Conservation (phyloP, 192 early-diverging fungal genomes). For the Umbelopsis ramanniana region DNA sequence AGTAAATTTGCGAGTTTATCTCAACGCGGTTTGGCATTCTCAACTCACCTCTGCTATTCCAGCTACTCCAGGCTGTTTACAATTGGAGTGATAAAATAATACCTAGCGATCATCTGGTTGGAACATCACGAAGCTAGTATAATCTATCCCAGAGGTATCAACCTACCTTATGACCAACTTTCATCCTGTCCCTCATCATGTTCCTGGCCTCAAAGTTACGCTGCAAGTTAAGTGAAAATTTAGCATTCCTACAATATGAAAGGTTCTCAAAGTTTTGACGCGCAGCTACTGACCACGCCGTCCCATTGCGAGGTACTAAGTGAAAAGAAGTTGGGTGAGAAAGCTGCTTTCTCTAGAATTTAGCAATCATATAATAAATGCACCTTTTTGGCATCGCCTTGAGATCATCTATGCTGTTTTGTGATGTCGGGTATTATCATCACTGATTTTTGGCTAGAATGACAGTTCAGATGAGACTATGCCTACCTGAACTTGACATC, state of each 20-base stretch:
- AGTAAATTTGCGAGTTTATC: too few relatives aligned
- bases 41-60: slow-evolving; percentile 53
- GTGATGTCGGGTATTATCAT: slow-evolving; percentile 1
- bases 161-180: slow-evolving; percentile 61
- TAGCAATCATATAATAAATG: neutral
- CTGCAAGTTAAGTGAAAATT: slow-evolving; percentile 11
- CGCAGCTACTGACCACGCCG: slow-evolving; percentile 59
- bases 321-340: neutral
- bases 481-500: slow-evolving; percentile 66
- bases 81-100: slow-evolving; percentile 90
- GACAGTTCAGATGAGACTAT: neutral
- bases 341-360: slow-evolving; percentile 25
- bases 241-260: too few relatives aligned
- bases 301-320: slow-evolving; percentile 69
- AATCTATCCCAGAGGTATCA: neutral
- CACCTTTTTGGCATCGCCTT: slow-evolving; percentile 41
- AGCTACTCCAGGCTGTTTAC: slow-evolving; percentile 81
- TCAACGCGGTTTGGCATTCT: too few relatives aligned
- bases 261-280: too few relatives aligned
- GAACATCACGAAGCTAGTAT: neutral
- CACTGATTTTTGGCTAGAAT: neutral
- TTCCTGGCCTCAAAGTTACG: slow-evolving; percentile 85
- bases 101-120: slow-evolving; percentile 24
- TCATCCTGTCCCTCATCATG: slow-evolving; percentile 78
- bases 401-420: slow-evolving; percentile 70